phyloP scores from a whole-genome alignment of 345 rosid genomes.

The Salix purpurea region DNA sequence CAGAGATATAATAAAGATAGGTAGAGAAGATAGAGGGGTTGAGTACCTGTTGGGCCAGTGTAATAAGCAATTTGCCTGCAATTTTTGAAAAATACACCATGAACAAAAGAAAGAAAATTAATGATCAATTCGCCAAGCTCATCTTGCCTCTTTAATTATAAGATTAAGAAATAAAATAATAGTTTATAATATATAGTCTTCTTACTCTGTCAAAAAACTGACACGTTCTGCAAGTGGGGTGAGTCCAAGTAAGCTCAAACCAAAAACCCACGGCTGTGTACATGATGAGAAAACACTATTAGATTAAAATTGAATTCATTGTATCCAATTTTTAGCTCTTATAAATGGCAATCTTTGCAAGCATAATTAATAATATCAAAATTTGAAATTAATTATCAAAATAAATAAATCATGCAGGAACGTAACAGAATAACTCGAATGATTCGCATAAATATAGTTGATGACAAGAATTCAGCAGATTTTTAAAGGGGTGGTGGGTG shows the following conservation, averaged over 20 bases:
- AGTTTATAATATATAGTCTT: neutral
- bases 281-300: constrained; percentile 1
- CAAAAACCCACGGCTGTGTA: constrained; percentile 61
- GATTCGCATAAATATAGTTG: neutral
- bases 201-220: constrained; percentile 68
- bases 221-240: constrained; percentile 22
- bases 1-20: neutral
- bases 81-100: neutral
- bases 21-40: neutral
- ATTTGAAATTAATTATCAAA: neutral
- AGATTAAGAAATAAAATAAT: neutral
- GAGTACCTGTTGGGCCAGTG: constrained; percentile 86
- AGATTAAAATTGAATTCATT: neutral
- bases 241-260: constrained; percentile 16
- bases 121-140: neutral
- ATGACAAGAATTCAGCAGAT: neutral
- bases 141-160: neutral
- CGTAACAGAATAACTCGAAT: neutral
- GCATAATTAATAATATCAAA: neutral
- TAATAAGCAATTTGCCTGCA: constrained; percentile 80
- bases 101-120: neutral
- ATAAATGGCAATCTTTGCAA: neutral
- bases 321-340: neutral
- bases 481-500: neutral
- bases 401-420: neutral